Evolutionary conservation across 805 yeast species (phyloP), one percentile per base, ranked within the genome.

Genomic region (Candida pseudofarinosa): DNA sequence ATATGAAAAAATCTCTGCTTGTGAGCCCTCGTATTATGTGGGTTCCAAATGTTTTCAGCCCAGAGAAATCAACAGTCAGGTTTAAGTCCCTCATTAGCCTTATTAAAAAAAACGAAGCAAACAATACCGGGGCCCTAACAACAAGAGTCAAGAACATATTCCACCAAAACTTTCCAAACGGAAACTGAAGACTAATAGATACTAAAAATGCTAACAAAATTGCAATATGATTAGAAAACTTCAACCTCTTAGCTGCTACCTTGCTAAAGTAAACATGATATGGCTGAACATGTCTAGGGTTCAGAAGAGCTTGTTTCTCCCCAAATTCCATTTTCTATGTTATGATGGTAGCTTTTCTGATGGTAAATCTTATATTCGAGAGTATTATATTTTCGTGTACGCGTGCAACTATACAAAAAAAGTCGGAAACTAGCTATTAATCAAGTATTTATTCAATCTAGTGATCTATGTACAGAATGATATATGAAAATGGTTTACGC

Each of bases 221-320:
- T 32, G 54, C 47, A 38, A 70, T 54, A 36, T 67, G 62, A 46
- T 61, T 58, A 39, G 65, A 60, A 44, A 56, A 71, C 38, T 58
- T 59, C 55, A 69, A 56, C 34, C 76, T 50, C 45, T 68, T 65
- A 37, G 50, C 42, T 33, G 58, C 49, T 5, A 69, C 71, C 41
- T 61, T 59, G 15, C 44, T 44, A 47, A 62, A 67, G 47, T 41
- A 45, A 18, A 34, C 34, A 15, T 41, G 38, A 36, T 45, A 45
- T 31, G 48, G 41, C 28, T 23, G 28, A 10, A 23, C 28, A 23
- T 10, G 28, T 23, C 28, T 23, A 23, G 28, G 10, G 10, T 10
- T 23, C 28, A 23, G 28, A 23, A 23, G 28, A 23, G 6, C 10
- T 23, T 23, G 28, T 10, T 6, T 23, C 10, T 23, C 28, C 28